Evolutionary conservation across 345 rosid genomes (phyloP).

Genomic region (Camelina hispida): DNA sequence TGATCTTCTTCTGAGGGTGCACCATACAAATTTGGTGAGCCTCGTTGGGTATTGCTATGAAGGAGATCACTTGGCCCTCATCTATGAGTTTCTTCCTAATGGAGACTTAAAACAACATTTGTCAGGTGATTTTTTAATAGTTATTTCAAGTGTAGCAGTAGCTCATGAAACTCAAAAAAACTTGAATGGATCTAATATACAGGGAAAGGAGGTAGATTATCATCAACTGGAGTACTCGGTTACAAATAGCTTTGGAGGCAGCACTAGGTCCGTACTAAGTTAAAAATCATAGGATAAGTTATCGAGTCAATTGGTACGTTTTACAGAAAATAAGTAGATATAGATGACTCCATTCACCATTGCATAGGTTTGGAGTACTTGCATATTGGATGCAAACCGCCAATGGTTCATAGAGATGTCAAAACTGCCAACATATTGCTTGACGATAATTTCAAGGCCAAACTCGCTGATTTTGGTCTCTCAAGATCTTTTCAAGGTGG

Average conservation of each 20-base stretch:
- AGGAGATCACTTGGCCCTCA: constrained; percentile 44
- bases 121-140: constrained; percentile 26
- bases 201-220: constrained; percentile 29
- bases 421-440: constrained; percentile 53
- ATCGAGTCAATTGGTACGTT: too few species aligned
- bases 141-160: not conserved
- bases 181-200: not conserved
- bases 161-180: not conserved
- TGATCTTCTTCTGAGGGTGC: too few species aligned
- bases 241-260: constrained; percentile 51
- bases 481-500: constrained; percentile 45
- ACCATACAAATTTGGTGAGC: too few species aligned
- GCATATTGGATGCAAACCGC: constrained; percentile 56
- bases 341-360: not conserved
- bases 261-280: constrained; percentile 60
- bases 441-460: constrained; percentile 48
- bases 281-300: too few species aligned
- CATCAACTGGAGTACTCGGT: constrained; percentile 47
- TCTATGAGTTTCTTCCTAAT: constrained; percentile 52
- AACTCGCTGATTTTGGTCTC: constrained; percentile 56
- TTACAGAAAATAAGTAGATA: too few species aligned
- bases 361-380: constrained; percentile 52
- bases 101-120: constrained; percentile 49
- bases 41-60: constrained; percentile 56
- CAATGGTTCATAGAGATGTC: constrained; percentile 54